Percentiles rank a stretch among this genome's conserved stretches.
Evolutionary conservation across 2,329 filamentous ascomycete genomes (phyloP).

Genomic region (Botrytis deweyae): DNA sequence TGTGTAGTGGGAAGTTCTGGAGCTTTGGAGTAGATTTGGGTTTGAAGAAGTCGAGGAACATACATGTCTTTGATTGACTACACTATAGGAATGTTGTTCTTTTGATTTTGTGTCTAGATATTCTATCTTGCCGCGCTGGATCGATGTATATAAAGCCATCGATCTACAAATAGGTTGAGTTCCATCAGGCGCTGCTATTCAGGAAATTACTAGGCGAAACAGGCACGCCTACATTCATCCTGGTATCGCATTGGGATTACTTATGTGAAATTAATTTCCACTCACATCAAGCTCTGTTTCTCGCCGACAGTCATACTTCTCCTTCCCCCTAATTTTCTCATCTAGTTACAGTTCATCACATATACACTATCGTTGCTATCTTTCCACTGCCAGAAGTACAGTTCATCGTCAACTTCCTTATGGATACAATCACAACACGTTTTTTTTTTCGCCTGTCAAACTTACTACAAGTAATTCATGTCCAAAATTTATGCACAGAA

Average conservation of each 20-base stretch:
- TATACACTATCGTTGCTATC: background rate
- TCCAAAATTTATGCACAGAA: background rate
- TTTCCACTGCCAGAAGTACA: background rate
- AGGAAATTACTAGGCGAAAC: fast-evolving
- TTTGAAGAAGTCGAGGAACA: background rate
- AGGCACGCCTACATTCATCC: background rate
- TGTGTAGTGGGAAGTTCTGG: background rate
- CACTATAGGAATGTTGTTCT: background rate
- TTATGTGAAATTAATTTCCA: background rate
- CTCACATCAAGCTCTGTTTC: background rate
- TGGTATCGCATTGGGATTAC: background rate
- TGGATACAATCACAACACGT: background rate
- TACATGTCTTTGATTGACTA: background rate
- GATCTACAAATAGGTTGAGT: background rate
- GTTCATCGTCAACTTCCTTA: background rate
- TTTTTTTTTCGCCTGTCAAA: background rate
- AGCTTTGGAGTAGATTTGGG: background rate
- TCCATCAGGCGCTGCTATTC: background rate
- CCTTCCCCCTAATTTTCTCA: background rate
- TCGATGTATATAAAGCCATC: background rate
- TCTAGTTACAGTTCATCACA: fast-evolving
- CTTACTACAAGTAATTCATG: background rate
- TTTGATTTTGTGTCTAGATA: background rate
- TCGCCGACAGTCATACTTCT: background rate
- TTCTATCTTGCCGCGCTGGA: background rate